phyloP scores from a whole-genome alignment of 2,329 filamentous ascomycete genomes.

The Metarhizium rileyi region DNA sequence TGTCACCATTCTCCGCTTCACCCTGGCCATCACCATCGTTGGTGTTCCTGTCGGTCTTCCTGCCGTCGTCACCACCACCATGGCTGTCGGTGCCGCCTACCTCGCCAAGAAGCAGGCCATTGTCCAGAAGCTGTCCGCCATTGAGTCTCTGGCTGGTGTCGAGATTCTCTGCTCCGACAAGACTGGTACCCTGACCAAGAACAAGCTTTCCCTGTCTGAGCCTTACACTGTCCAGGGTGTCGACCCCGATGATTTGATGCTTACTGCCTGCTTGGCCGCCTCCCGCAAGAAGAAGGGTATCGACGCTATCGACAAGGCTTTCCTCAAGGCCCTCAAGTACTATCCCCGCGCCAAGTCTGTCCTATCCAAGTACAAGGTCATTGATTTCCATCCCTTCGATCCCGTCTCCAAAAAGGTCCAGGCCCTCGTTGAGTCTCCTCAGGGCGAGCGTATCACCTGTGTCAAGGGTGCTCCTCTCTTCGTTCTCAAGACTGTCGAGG shows the following conservation, averaged over 20 bases:
- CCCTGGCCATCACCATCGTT: conserved; percentile 80
- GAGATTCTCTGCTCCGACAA: conserved; percentile 86
- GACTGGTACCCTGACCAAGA: conserved; percentile 84
- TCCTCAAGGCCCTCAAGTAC: conserved; percentile 73
- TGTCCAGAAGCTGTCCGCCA: conserved; percentile 84
- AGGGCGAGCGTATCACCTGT: conserved; percentile 77
- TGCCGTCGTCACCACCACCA: conserved; percentile 86
- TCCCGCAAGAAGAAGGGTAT: conserved; percentile 95
- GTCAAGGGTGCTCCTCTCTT: conserved; percentile 87
- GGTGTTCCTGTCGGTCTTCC: conserved; percentile 90
- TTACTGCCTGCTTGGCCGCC: conserved; percentile 81
- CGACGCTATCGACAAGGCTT: conserved; percentile 90
- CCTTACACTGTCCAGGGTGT: conserved; percentile 77
- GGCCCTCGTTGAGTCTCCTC: conserved; percentile 71
- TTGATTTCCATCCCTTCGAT: conserved; percentile 82
- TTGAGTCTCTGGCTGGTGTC: conserved; percentile 85
- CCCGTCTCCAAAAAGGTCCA: conserved; percentile 90
- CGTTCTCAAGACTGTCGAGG: conserved; percentile 78
- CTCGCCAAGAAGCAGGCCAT: conserved; percentile 89
- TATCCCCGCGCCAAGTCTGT: conserved; percentile 76
- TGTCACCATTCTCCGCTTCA: conserved; percentile 71
- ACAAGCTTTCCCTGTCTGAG: conserved; percentile 81
- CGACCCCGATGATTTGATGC: conserved; percentile 80
- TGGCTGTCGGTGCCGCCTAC: conserved; percentile 88
- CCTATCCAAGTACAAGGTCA: conserved; percentile 73